phyloP scores from a whole-genome alignment of 306 rosid genomes.

The Carpinus fangiana region DNA sequence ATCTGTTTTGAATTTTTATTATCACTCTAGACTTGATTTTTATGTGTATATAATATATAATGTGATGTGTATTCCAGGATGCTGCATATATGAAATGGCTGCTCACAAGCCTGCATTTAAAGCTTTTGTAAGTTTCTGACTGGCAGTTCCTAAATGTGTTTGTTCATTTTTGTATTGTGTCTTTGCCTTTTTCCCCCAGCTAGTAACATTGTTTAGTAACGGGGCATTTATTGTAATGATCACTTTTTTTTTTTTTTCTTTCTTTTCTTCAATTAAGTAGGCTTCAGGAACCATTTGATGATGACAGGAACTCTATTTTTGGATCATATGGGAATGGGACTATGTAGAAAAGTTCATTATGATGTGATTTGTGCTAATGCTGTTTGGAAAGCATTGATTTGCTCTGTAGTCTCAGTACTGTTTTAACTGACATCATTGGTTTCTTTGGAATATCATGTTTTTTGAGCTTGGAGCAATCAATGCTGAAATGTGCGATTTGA shows the following conservation, averaged over 20 bases:
- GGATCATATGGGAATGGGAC: background rate
- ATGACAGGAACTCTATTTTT: background rate
- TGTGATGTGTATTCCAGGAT: slow-evolving; percentile 61
- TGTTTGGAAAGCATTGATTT: background rate
- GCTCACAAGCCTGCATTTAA: slow-evolving; percentile 86
- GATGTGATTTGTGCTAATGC: background rate
- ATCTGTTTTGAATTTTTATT: background rate
- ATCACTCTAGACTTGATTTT: slow-evolving; percentile 14
- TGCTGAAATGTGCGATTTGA: background rate
- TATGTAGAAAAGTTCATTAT: background rate
- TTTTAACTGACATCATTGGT: background rate
- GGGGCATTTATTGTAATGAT: background rate
- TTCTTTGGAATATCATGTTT: background rate
- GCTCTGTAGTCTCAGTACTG: background rate
- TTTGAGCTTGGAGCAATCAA: background rate
- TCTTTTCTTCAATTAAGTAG: background rate
- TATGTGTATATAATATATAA: slow-evolving; percentile 13
- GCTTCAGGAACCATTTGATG: background rate
- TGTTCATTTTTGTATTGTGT: background rate
- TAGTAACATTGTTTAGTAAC: background rate
- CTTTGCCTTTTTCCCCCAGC: too few species aligned
- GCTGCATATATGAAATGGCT: slow-evolving; percentile 96
- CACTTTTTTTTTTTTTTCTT: background rate
- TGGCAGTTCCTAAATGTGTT: background rate
- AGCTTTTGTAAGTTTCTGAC: slow-evolving; percentile 80